Evolutionary conservation across 768 basidiomycete species (phyloP), one percentile per base, ranked within the genome.

Genomic region (Naganishia vishniacii): DNA sequence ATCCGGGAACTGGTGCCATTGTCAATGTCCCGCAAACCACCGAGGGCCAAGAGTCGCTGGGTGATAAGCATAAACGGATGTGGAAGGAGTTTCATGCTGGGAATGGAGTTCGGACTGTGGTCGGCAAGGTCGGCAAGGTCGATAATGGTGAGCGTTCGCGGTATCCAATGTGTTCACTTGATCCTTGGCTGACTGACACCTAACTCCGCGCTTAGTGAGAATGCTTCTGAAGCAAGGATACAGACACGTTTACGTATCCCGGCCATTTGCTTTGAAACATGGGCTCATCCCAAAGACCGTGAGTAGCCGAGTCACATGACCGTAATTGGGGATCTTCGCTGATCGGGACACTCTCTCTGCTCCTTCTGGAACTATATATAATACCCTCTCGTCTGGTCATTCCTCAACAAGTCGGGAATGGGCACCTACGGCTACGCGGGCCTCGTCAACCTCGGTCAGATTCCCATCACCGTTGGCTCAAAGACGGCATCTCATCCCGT

Each of bases 351-450:
- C 59, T 3, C 56, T 31, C 20, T 9, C 26, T 34, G 25, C 29
- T 42, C 51, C 34, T 23, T 6, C 59, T n/a, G 32, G 34, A n/a
- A n/a, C n/a, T n/a, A n/a, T n/a, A n/a, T n/a, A n/a, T n/a, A n/a
- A n/a, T n/a, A n/a, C n/a, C n/a, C n/a, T n/a, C n/a, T n/a, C n/a
- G n/a, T n/a, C n/a, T n/a, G 16, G 12, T 15, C 29, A 25, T 11
- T 25, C 13, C 41, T 40, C 18, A 15, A n/a, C 15, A 66, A 77
- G 71, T 75, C 91, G 62, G 84, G 85, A 0, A 91, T 90, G 7
- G 95, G 95, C 6, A 83, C 86, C 65, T 91, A 93, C 70, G 94
- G 95, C n/a, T 99, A 97, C 73, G 83, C 86, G 8, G 93, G 94
- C 3, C 73, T 80, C 40, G 73, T 70, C 66, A 81, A 80, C 74